A percentile compares a stretch with the other conserved stretches of the same genome.
Evolutionary conservation across 768 basidiomycete genomes (phyloP).

Genomic region (Hypsizygus marmoreus): DNA sequence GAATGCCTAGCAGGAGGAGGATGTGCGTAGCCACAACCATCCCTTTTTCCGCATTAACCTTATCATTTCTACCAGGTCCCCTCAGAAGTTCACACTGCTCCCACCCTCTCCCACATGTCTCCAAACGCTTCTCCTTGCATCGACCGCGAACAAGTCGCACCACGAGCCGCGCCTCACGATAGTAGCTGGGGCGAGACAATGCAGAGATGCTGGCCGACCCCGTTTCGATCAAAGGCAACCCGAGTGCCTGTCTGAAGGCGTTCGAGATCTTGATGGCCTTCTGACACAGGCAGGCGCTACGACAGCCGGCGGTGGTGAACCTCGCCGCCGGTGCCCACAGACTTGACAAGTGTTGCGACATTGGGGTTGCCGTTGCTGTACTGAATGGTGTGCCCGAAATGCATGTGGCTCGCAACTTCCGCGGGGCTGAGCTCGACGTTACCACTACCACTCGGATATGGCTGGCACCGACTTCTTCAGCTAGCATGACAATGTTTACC

Average conservation of each 20-base stretch:
- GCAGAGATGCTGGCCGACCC: background rate
- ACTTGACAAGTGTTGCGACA: slow-evolving; percentile 16
- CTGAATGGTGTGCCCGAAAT: slow-evolving; percentile 38
- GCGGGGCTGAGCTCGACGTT: background rate
- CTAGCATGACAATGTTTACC: background rate
- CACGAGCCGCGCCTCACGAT: too few species aligned
- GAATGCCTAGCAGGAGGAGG: too few species aligned
- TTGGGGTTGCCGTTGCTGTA: slow-evolving; percentile 29
- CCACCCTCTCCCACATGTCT: too few species aligned
- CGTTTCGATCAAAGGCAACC: slow-evolving; percentile 48
- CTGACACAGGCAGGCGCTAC: slow-evolving; percentile 38
- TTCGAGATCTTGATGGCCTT: slow-evolving; percentile 58
- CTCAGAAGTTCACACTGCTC: too few species aligned
- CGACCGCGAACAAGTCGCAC: too few species aligned
- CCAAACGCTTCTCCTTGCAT: too few species aligned
- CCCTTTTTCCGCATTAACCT: too few species aligned
- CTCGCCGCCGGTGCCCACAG: slow-evolving; percentile 10
- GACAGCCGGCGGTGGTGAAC: slow-evolving; percentile 20
- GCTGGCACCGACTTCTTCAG: slow-evolving; percentile 45
- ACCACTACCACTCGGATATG: slow-evolving; percentile 45
- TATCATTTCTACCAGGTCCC: too few species aligned
- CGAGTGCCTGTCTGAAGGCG: slow-evolving; percentile 55
- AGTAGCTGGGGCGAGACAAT: background rate
- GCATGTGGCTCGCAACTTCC: slow-evolving; percentile 24
- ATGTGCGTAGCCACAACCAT: too few species aligned